Evolutionary conservation across 768 basidiomycete genomes (phyloP).

Genomic region (Tricholoma matsutake): DNA sequence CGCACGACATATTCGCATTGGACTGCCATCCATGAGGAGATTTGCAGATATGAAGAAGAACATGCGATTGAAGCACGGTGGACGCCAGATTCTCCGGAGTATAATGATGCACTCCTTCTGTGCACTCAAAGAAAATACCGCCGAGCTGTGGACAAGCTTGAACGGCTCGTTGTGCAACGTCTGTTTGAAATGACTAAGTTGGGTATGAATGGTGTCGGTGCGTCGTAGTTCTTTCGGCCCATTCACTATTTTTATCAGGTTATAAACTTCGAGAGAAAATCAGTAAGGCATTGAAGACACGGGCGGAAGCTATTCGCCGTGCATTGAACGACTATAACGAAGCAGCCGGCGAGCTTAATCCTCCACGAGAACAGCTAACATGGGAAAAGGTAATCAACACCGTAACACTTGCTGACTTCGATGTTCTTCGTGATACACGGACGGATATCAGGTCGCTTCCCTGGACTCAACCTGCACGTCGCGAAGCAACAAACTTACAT

Average conservation of each 20-base stretch:
- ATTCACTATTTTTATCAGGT: slow-evolving; percentile 15
- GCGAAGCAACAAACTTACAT: neutral
- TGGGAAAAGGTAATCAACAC: neutral
- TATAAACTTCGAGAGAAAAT: slow-evolving; percentile 33
- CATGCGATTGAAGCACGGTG: too few species aligned
- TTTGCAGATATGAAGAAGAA: too few species aligned
- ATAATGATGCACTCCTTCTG: slow-evolving; percentile 13
- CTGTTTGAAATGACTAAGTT: slow-evolving; percentile 39
- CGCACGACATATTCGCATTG: too few species aligned
- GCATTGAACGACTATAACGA: slow-evolving; percentile 31
- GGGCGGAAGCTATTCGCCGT: slow-evolving; percentile 28
- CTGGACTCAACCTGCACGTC: neutral
- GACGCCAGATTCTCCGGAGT: slow-evolving; percentile 22
- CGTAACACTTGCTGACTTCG: neutral
- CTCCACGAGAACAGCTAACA: neutral
- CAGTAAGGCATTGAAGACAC: slow-evolving; percentile 27
- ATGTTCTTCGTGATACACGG: neutral
- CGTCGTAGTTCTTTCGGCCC: neutral
- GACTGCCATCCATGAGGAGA: too few species aligned
- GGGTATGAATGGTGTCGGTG: slow-evolving; percentile 25
- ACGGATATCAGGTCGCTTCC: neutral
- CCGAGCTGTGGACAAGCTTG: slow-evolving; percentile 29
- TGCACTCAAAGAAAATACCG: slow-evolving; percentile 19
- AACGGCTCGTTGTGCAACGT: slow-evolving; percentile 29
- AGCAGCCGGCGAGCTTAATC: slow-evolving; percentile 12